Evolutionary conservation across 345 rosid genomes (phyloP), one percentile per base, ranked within the genome.

Genomic region (Eucalyptus polyanthemos): DNA sequence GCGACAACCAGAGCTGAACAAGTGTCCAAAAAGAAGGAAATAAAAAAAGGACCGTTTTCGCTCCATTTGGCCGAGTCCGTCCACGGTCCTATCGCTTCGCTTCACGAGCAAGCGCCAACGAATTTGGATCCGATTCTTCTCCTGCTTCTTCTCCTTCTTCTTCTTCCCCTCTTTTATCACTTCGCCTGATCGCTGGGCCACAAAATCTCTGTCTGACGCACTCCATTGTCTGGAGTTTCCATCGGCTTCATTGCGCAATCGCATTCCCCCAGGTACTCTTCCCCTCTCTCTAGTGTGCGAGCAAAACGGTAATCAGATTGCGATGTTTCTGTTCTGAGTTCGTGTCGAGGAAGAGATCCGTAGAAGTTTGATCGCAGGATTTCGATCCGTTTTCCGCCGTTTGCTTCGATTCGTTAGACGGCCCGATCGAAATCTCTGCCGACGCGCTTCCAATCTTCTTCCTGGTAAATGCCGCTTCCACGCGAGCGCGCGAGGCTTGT

Each of bases 101-200:
- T 76, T 76, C 83, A 1, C 83, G 60, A 91, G 58, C 87, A 90
- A 90, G 94, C 93, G 94, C 94, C 95, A 92, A 90, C 92, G 93
- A 92, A 90, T 94, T 91, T 93, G 95, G 94, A 93, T 95, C 95
- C 91, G 81, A 80, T 91, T 89, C 92, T 37, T 0, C 58, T 53
- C 24, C 37, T 80, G 0, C 51, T 50, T 1, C 58, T 87, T 69
- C 47, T 45, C 3, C 4, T 9, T 10, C 34, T 6, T 9, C 34
- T 6, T 37, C 76, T 37, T 50, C 54, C 60, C 47, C 40, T 25
- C 81, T 49, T 13, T 17, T 9, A 24, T 81, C 65, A 16, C 86
- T 50, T 54, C 27, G 42, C 69, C 4, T 29, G 54, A 50, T 29
- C 85, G 50, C 44, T 17, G 11, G 85, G 42, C 89, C 54, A 50